Evolutionary conservation across 345 rosid genomes (phyloP), one percentile per base, ranked within the genome.

Genomic region (Leavenworthia alabamica): DNA sequence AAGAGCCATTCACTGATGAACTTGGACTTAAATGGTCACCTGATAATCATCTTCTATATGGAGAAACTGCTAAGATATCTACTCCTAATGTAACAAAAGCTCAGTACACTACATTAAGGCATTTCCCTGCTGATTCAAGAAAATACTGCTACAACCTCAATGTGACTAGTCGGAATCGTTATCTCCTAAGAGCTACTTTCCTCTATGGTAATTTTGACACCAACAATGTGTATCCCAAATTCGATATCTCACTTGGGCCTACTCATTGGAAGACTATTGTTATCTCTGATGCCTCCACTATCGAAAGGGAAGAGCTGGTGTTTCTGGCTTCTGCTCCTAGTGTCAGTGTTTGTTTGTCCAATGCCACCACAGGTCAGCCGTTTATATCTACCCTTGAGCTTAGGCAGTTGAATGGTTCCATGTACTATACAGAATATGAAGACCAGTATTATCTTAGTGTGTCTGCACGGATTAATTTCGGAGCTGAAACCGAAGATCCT

Each of bases 321-420:
- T 88, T 94, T 78, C 83, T 90, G 35, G 97, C 99, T 60, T 69
- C 82, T 33, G 76, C 67, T 75, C 77, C 92, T 58, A 78, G 73
- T 8, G 56, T 90, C 33, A 82, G 90, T 17, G 86, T 94, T 60
- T 94, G 99, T 72, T 75, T 94, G 67, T 94, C 99, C 3, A 90
- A 90, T 70, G 99, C 99, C 36, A 94, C 97, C 8, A 90, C 97
- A 1, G 96, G 99, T 8, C 85, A 82, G 78, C 99, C 97, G 26
- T 94, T 94, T 81, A 86, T 94, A 68, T 94, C 99, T 22, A 90
- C 97, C 20, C 92, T 94, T 60, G 99, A 94, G 88, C 90, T 94
- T 33, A 90, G 99, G 17, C 95, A 86, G 64, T 77, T 94, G 81
- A 88, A 86, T 51, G 99, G 96, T 62, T 90, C 95, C 3, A 73